Evolutionary conservation across 305 asterid species (phyloP).

Genomic region (Stenogyne calaminthoides): DNA sequence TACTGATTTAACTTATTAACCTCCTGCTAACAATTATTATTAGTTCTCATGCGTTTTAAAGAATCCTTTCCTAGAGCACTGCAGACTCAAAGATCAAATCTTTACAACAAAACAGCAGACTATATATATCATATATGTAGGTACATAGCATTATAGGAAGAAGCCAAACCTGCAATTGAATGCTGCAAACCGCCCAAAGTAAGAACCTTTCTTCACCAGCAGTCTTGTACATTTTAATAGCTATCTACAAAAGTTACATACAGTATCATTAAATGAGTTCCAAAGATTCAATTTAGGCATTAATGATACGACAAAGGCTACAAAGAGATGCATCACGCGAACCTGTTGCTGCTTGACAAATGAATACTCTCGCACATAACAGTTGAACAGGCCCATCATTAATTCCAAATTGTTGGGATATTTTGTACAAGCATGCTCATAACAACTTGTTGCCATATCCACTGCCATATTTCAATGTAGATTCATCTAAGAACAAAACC

Average conservation of each 20-base stretch:
- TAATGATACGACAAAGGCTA: background rate
- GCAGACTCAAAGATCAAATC: conserved; percentile 12
- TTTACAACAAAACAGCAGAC: conserved; percentile 11
- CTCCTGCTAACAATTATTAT: conserved; percentile 12
- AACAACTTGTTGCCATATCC: conserved; percentile 98
- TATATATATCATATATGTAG: conserved; percentile 5
- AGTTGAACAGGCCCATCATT: conserved; percentile 93
- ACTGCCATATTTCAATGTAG: conserved; percentile 45
- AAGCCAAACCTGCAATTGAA: conserved; percentile 85
- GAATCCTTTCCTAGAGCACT: background rate
- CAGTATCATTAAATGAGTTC: background rate
- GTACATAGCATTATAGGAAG: conserved; percentile 3
- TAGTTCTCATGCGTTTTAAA: background rate
- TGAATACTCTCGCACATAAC: conserved; percentile 91
- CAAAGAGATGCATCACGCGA: conserved; percentile 31
- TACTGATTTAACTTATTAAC: conserved; percentile 2
- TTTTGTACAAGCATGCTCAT: conserved; percentile 83
- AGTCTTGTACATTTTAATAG: conserved; percentile 94
- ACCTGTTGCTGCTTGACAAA: conserved; percentile 99
- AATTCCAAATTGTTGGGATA: conserved; percentile 83
- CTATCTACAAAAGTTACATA: conserved; percentile 52
- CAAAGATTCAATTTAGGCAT: background rate
- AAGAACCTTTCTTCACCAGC: conserved; percentile 89
- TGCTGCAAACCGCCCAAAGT: conserved; percentile 99
- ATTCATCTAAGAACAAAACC: conserved; percentile 3